Conservation (phyloP, 495 filamentous ascomycete species). For the Hypoxylon crocopeplum region DNA sequence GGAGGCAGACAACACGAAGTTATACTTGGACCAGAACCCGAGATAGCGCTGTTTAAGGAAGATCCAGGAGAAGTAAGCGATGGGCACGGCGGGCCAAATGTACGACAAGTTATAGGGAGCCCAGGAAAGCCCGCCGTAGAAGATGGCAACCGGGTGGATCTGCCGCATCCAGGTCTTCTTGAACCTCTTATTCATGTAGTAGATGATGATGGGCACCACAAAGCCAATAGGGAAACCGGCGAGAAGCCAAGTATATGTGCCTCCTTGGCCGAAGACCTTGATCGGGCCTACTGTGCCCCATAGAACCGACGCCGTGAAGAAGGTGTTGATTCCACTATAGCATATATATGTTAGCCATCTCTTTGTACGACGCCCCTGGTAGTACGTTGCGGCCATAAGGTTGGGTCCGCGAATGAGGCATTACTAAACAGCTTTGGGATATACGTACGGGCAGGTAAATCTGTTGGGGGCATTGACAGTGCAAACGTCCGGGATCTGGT, state of each 20-base stretch:
- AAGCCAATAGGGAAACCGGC: constrained; percentile 50
- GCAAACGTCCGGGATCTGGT: constrained; percentile 46
- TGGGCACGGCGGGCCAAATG: constrained; percentile 49
- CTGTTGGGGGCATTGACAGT: constrained; percentile 47
- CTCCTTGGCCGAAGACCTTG: constrained; percentile 49
- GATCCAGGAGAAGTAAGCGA: constrained; percentile 48
- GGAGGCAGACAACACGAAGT: constrained; percentile 50
- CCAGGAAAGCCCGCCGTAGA: constrained; percentile 44
- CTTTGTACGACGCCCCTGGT: too few relatives aligned
- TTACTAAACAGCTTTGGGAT: background rate
- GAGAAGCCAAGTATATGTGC: constrained; percentile 47
- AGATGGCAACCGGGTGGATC: constrained; percentile 49
- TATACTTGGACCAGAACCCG: constrained; percentile 54
- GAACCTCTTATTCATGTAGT: constrained; percentile 38
- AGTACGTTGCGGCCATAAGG: too few relatives aligned
- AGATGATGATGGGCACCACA: constrained; percentile 41
- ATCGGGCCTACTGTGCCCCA: constrained; percentile 55
- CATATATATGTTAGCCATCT: too few relatives aligned
- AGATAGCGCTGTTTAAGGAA: constrained; percentile 45
- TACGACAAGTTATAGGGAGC: constrained; percentile 49
- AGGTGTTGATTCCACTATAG: constrained; percentile 44
- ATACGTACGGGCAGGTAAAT: constrained; percentile 47
- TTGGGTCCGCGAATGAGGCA: too few relatives aligned
- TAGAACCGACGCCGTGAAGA: constrained; percentile 53
- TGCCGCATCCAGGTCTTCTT: constrained; percentile 44